These are phyloP conservation scores for Mycena olivaceomarginata DNA, from an alignment of 768 basidiomycete genomes.

Conservation along the genomic window DNA sequence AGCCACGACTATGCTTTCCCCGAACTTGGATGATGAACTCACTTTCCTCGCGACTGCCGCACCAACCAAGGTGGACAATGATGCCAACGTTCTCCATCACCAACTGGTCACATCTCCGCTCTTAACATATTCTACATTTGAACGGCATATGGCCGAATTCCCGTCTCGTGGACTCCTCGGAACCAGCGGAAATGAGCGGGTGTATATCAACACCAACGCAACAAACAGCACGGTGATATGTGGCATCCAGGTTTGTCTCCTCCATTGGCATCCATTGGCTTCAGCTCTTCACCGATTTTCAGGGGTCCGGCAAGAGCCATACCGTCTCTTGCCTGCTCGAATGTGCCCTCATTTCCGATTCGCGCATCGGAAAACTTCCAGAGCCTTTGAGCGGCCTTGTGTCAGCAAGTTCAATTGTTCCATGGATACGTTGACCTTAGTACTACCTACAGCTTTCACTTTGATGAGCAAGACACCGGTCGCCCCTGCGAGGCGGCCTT, in stretches of 20 bases:
- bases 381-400: neutral
- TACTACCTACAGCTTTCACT: neutral
- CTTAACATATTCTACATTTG: neutral
- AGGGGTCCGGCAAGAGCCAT: too few relatives aligned
- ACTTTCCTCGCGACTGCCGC: slow-evolving; percentile 1
- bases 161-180: too few relatives aligned
- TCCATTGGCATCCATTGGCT: neutral
- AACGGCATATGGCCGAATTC: too few relatives aligned
- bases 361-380: neutral
- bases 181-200: too few relatives aligned
- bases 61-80: neutral
- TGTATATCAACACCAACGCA: neutral
- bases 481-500: too few relatives aligned
- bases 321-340: neutral
- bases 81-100: neutral
- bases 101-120: slow-evolving; percentile 11
- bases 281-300: neutral
- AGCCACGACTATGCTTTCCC: neutral
- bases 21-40: neutral
- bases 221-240: neutral
- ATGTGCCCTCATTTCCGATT: neutral
- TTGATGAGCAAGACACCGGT: neutral
- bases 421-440: neutral
- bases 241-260: neutral
- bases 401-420: neutral